Evolutionary conservation across 2,329 filamentous ascomycete genomes (phyloP), one percentile per base, ranked within the genome.

Genomic region (Exophiala aquamarina): DNA sequence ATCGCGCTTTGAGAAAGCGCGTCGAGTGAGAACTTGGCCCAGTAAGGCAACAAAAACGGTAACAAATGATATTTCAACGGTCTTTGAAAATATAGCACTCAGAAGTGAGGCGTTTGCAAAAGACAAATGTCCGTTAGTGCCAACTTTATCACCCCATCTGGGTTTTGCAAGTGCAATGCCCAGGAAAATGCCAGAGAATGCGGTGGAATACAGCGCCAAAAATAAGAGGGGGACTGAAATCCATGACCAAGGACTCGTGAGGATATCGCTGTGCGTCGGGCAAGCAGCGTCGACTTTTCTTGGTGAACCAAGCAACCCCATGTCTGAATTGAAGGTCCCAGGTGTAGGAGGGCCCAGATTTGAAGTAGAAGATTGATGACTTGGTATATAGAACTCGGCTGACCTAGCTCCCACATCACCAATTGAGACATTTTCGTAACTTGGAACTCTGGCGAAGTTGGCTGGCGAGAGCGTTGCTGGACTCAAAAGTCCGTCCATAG

Each of bases 11-110:
- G 76, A 75, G 45, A 88, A 77, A 0, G 87, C 84, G 44, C 84
- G 72, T 15, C 85, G 75, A n/a, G 81, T 89, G 13, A 92, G 67
- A 0, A 86, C 78, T 62, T 93, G 88, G 0, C 88, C 88, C 0
- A 91, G 63, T 44, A 87, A 87, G 0, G 84, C 78, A 1, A 91
- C 84, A 50, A 89, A 87, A 0, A 88, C 82, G 0, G 87, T 89
- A 3, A 89, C 86, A 59, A 90, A 92, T 0, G 84, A 82, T 54
- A 91, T 62, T 66, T 92, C 88, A 38, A 91, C 87, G 0, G 84
- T 79, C 66, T 91, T 92, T 6, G 87, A 85, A 28, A 89, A 70
- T 2, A 89, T 66, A 0, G 86, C 78, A n/a, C 81, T 82, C 1
- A 91, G 60, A 1, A 87, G 66, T 1, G 81, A 83, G 0, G 87